Percentiles rank a stretch among this genome's conserved stretches.
Conservation (phyloP, 116 monocot genomes). For the Phalaenopsis hybrid region DNA sequence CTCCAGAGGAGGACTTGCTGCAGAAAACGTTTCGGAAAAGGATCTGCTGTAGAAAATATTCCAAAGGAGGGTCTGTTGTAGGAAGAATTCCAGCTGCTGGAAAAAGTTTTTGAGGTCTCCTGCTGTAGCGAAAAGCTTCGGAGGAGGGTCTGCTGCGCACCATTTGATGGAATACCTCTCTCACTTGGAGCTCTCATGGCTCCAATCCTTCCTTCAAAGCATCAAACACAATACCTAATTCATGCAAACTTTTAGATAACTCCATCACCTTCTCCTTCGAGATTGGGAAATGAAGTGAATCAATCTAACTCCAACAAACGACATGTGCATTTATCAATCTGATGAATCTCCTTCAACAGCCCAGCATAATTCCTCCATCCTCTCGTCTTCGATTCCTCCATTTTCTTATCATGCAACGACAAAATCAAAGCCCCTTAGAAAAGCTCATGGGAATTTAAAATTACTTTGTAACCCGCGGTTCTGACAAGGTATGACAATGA, state of each 20-base stretch:
- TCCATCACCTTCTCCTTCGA: slow-evolving; percentile 15
- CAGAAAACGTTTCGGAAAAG: too few species aligned
- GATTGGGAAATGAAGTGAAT: slow-evolving; percentile 18
- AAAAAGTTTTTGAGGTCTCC: too few species aligned
- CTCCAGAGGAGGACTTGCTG: too few species aligned
- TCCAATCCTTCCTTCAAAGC: slow-evolving; percentile 22
- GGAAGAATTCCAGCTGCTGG: too few species aligned
- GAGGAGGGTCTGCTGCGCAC: slow-evolving; percentile 11
- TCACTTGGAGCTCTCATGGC: slow-evolving; percentile 20
- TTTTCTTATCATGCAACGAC: slow-evolving; percentile 17
- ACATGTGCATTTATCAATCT: slow-evolving; percentile 20
- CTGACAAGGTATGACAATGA: slow-evolving; percentile 33
- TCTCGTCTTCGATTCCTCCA: slow-evolving; percentile 33
- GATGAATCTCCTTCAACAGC: slow-evolving; percentile 32
- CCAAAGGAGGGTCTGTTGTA: too few species aligned
- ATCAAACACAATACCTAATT: slow-evolving; percentile 6
- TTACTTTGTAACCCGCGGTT: slow-evolving; percentile 18
- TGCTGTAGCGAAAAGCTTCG: too few species aligned
- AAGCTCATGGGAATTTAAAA: slow-evolving; percentile 25
- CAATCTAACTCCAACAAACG: slow-evolving; percentile 19
- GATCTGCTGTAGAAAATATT: too few species aligned
- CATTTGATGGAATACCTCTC: slow-evolving; percentile 31
- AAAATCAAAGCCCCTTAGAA: slow-evolving; percentile 14
- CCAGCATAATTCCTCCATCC: slow-evolving; percentile 22
- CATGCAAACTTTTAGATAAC: not conserved